phyloP scores from a whole-genome alignment of 2,329 filamentous ascomycete species.

The Piedraia hortae region DNA sequence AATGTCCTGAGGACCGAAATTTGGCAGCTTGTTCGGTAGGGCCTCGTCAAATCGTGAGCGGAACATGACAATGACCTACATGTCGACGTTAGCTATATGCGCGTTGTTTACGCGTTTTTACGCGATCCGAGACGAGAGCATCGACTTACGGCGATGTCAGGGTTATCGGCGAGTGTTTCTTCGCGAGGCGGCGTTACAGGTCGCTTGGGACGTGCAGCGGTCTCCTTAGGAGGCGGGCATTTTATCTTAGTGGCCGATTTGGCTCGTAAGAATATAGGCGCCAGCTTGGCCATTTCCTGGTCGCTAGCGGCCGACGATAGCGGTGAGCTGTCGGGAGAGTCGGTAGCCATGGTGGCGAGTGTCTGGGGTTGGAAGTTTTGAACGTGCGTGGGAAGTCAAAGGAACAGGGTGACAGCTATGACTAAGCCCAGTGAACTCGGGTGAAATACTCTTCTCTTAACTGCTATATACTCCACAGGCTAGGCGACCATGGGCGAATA shows the following conservation, averaged over 20 bases:
- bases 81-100: constrained; percentile 2
- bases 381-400: no score
- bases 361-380: no score
- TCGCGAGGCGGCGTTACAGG: constrained; percentile 75
- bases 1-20: constrained; percentile 86
- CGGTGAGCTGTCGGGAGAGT: constrained; percentile 28
- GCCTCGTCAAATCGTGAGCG: constrained; percentile 73
- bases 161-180: constrained; percentile 68
- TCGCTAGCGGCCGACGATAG: constrained; percentile 32
- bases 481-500: no score
- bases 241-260: constrained; percentile 16
- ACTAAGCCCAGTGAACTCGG: no score
- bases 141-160: constrained; percentile 78
- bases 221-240: constrained; percentile 19
- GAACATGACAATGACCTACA: constrained; percentile 93
- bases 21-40: constrained; percentile 62
- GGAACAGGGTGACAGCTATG: no score
- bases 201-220: constrained; percentile 29
- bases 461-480: no score
- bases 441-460: no score
- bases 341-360: constrained; percentile 8
- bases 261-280: constrained; percentile 13
- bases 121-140: constrained; percentile 6
- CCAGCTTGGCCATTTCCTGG: constrained; percentile 21
- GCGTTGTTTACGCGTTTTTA: constrained; percentile 10